Evolutionary conservation across 1,139 yeast genomes (phyloP).

Genomic region (Nakaseomyces glabratus): DNA sequence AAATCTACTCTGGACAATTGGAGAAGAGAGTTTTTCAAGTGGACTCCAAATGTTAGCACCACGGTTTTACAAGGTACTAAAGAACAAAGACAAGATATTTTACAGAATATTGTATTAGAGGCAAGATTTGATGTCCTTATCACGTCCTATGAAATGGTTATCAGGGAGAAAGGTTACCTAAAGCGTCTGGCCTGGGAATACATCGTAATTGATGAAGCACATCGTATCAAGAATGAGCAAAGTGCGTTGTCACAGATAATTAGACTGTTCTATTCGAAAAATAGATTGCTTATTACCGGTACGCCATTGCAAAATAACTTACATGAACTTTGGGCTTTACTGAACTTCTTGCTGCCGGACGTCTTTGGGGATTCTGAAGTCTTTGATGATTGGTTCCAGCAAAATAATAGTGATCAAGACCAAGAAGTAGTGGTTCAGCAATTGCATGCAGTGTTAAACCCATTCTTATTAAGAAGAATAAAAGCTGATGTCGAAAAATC

Average conservation of each 20-base stretch:
- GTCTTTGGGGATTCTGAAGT: constrained; percentile 66
- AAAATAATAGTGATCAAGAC: constrained; percentile 34
- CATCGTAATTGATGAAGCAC: constrained; percentile 73
- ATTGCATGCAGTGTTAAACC: constrained; percentile 77
- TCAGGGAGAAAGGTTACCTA: constrained; percentile 57
- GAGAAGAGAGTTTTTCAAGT: constrained; percentile 64
- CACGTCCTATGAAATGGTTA: constrained; percentile 70
- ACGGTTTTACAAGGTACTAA: constrained; percentile 68
- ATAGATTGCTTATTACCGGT: constrained; percentile 67
- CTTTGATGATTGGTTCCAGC: constrained; percentile 65
- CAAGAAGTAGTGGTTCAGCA: constrained; percentile 71
- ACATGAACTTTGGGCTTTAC: constrained; percentile 72
- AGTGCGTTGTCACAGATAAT: constrained; percentile 66
- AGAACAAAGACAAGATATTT: constrained; percentile 47
- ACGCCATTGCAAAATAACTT: constrained; percentile 74
- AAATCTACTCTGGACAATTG: constrained; percentile 75
- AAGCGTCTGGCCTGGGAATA: constrained; percentile 66
- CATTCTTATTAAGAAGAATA: constrained; percentile 64
- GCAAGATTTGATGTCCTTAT: constrained; percentile 68
- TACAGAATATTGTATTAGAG: constrained; percentile 42
- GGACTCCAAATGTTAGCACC: constrained; percentile 72
- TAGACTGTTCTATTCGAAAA: constrained; percentile 59
- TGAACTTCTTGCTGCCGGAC: constrained; percentile 68
- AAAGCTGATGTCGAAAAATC: constrained; percentile 76
- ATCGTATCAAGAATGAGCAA: constrained; percentile 71